phyloP scores from a whole-genome alignment of 2,329 filamentous ascomycete genomes.

The Exophiala spinifera region DNA sequence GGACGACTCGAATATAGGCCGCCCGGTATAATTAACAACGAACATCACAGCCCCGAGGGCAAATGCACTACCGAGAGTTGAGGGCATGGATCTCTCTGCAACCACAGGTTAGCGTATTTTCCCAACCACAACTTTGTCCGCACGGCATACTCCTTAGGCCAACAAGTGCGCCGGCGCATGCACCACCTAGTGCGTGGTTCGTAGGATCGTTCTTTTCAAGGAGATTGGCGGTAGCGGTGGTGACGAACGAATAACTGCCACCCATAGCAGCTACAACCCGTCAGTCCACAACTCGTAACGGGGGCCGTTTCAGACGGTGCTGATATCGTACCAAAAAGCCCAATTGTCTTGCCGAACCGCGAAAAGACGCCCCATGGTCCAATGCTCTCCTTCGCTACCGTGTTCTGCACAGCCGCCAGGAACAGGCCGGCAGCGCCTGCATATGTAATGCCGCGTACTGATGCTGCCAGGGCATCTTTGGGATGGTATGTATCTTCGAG shows the following conservation, averaged over 20 bases:
- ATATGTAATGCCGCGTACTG: conserved; percentile 62
- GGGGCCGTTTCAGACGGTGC: neutral
- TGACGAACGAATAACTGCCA: conserved; percentile 73
- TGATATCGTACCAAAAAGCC: conserved; percentile 56
- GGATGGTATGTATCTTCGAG: conserved; percentile 58
- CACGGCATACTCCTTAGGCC: conserved; percentile 67
- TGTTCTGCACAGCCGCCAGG: conserved; percentile 78
- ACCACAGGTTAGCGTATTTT: conserved; percentile 20
- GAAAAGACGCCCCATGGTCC: conserved; percentile 78
- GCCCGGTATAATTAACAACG: conserved; percentile 66
- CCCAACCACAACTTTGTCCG: neutral
- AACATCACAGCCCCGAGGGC: conserved; percentile 58
- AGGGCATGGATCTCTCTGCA: conserved; percentile 63
- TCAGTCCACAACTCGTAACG: conserved; percentile 17
- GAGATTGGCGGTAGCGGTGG: conserved; percentile 74
- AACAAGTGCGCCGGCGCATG: conserved; percentile 68
- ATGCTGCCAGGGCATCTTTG: conserved; percentile 69
- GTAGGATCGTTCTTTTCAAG: conserved; percentile 77
- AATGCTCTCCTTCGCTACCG: conserved; percentile 76
- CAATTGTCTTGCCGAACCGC: conserved; percentile 71
- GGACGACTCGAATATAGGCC: conserved; percentile 53
- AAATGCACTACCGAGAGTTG: conserved; percentile 66
- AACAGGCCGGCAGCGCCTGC: conserved; percentile 67
- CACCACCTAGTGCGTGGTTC: conserved; percentile 73
- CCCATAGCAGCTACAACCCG: conserved; percentile 62